These are phyloP conservation scores for Phytophthora boehmeriae DNA, from an alignment of 352 stramenopile species.

Conservation along the genomic window DNA sequence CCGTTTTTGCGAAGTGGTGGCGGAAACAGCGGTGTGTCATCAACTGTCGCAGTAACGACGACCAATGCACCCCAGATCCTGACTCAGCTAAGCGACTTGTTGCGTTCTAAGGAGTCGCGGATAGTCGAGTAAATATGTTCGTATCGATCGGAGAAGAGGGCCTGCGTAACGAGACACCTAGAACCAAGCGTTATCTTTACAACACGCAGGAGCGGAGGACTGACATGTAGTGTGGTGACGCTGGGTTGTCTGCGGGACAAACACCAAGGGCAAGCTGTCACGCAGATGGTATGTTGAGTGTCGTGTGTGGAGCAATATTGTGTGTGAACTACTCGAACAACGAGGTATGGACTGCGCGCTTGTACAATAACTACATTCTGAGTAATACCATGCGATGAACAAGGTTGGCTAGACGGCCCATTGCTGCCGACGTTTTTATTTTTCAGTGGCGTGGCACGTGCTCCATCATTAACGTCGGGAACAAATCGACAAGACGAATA, in stretches of 20 bases:
- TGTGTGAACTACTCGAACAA: neutral
- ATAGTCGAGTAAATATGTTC: conserved; percentile 53
- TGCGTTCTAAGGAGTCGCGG: conserved; percentile 55
- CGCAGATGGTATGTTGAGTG: conserved; percentile 7
- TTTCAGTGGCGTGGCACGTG: no score
- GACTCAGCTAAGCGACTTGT: conserved; percentile 48
- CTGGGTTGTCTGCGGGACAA: neutral
- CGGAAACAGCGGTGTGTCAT: conserved; percentile 21
- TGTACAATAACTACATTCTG: conserved; percentile 23
- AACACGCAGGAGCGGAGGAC: conserved; percentile 69
- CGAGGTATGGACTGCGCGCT: neutral
- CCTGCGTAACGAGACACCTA: conserved; percentile 25
- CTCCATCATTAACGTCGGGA: no score
- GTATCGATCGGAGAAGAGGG: conserved; percentile 53
- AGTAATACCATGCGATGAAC: conserved; percentile 15
- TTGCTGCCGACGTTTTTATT: no score
- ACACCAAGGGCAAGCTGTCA: conserved; percentile 5
- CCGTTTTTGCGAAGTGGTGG: conserved; percentile 66
- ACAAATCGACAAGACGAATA: no score
- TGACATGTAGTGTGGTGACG: conserved; percentile 54
- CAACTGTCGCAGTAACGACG: conserved; percentile 45
- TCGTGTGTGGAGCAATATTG: conserved; percentile 3
- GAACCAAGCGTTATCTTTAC: conserved; percentile 43
- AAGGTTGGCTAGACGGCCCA: neutral
- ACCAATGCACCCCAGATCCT: conserved; percentile 49